Evolutionary conservation across 169 alveolate genomes (phyloP).

Genomic region (Eimeria sp.): DNA sequence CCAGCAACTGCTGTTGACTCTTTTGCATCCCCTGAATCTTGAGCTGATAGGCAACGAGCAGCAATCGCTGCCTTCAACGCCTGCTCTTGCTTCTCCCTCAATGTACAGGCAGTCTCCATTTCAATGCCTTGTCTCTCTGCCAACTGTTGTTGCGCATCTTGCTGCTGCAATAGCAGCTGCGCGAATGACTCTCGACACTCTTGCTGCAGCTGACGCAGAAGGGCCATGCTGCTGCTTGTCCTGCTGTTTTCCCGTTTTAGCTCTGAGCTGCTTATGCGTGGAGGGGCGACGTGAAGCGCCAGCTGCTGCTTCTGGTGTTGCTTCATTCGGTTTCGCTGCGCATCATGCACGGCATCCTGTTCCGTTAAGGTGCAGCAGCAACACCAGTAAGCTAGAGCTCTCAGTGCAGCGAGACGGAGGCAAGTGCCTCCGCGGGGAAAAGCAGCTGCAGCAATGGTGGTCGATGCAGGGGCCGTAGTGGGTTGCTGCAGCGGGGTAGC

Average conservation of each 20-base stretch:
- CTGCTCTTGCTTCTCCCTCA: slow-evolving; percentile 63
- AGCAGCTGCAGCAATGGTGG: neutral
- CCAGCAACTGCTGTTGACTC: neutral
- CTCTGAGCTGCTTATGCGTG: slow-evolving; percentile 17
- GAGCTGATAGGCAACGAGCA: neutral
- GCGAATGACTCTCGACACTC: slow-evolving; percentile 48
- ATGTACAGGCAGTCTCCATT: slow-evolving; percentile 75
- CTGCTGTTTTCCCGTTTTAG: neutral
- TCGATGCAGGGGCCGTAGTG: neutral
- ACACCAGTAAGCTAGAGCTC: slow-evolving; percentile 52
- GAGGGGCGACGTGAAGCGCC: neutral
- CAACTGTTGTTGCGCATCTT: slow-evolving; percentile 64
- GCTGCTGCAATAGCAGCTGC: slow-evolving; percentile 58
- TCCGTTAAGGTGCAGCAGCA: slow-evolving; percentile 41
- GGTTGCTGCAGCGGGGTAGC: neutral
- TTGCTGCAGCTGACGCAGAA: slow-evolving; percentile 64
- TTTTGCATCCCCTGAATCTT: neutral
- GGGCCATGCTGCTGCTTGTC: slow-evolving; percentile 64
- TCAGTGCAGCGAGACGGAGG: slow-evolving; percentile 21
- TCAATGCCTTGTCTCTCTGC: slow-evolving; percentile 77
- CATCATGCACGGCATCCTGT: slow-evolving; percentile 18
- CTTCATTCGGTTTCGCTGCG: slow-evolving; percentile 7
- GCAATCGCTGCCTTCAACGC: slow-evolving; percentile 9
- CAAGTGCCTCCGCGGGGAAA: slow-evolving; percentile 8
- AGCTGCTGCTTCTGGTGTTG: slow-evolving; percentile 11